Evolutionary conservation across 805 yeast species (phyloP).

Genomic region (Saccharomycopsis guyanensis): DNA sequence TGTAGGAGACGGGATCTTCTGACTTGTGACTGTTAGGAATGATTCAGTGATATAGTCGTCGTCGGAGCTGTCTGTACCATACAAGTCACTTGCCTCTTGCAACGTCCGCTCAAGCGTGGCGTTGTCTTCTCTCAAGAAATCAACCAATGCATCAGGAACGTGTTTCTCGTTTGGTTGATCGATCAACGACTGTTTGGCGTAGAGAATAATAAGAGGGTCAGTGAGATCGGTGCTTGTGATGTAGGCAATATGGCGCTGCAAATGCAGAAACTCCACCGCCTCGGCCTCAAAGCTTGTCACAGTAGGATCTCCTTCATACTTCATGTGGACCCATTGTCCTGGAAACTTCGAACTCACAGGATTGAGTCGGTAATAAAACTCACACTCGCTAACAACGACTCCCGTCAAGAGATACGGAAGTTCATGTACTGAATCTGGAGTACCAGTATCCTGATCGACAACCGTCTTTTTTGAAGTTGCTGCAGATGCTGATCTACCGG

Average conservation of each 20-base stretch:
- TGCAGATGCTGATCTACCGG: background rate
- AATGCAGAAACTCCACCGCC: constrained; percentile 2
- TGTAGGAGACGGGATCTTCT: too few species aligned
- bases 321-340: constrained; percentile 10
- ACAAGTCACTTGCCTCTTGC: background rate
- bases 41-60: background rate
- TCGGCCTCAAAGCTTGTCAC: constrained; percentile 9
- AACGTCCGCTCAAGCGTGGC: constrained; percentile 1
- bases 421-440: background rate
- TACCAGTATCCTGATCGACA: background rate
- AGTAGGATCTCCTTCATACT: constrained; percentile 11
- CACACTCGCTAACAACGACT: constrained; percentile 11
- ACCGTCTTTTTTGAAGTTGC: background rate
- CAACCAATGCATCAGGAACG: constrained; percentile 9
- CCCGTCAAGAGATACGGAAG: constrained; percentile 12
- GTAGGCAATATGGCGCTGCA: background rate
- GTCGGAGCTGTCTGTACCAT: background rate
- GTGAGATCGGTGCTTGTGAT: background rate
- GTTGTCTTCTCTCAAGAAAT: constrained; percentile 9
- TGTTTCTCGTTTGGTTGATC: background rate
- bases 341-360: background rate
- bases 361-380: constrained; percentile 10
- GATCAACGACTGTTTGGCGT: constrained; percentile 7
- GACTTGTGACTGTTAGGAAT: too few species aligned
- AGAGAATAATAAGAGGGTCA: constrained; percentile 9